Base-by-base conservation (phyloP, 257 asterid species). In the Solanum ahanhuiri region DNA sequence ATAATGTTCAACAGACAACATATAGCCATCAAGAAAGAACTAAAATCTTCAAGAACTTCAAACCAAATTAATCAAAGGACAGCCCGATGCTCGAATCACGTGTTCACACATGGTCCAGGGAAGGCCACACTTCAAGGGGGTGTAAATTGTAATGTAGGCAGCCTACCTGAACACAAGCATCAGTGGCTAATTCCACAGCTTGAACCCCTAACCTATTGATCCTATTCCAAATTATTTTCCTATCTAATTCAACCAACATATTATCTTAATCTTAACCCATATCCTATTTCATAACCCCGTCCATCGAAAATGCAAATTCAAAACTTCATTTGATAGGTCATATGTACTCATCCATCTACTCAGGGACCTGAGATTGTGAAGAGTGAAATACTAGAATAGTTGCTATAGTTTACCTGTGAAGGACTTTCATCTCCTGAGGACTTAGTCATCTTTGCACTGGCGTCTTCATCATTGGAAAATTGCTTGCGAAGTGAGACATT, bases 401-500 rank as follows among this genome's bases (percentile, higher is more conserved):
- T 58, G 54, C 67, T 84, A n/a, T 70, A 25, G 35, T 84, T 84
- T 41, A 84, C 86, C 86, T 67, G 86, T 41, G 66, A 67, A 84
- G 85, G 71, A 73, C 84, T 72, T 82, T 87, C 92, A 67, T 92
- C 91, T n/a, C 92, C 99, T 33, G 94, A 89, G 87, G 88, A 89
- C 93, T 89, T 93, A 22, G 89, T 82, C 18, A 86, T 86, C 90
- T 91, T 91, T 82, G 83, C 87, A 82, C 82, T 87, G 3, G 84
- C 89, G 64, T 92, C 98, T 90, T 93, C 95, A 86, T 93, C 98
- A 23, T 91, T 92, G 66, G 93, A 94, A 76, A 95, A 93, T 85
- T 95, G 98, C 90, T 93, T 97, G 83, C 98, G 95, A 54, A 95
- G 98, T 39, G 98, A 94, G 85, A 93, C 93, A 89, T 95, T 95